Percentiles rank a stretch among this genome's conserved stretches.
Conservation (phyloP, 345 rosid genomes). For the Cardiospermum halicacabum region DNA sequence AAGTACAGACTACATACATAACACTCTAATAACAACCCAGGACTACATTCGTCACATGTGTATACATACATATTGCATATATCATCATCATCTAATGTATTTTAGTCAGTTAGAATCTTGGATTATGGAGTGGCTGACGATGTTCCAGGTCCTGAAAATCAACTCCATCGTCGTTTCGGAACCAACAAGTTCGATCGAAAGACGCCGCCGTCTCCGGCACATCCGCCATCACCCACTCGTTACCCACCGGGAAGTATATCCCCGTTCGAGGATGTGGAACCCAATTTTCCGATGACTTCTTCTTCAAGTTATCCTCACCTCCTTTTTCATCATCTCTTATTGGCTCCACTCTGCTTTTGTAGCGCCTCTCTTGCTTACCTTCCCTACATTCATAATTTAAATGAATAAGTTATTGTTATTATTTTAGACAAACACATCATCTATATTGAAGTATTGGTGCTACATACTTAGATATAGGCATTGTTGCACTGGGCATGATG, state of each 20-base stretch:
- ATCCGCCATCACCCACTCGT: constrained; percentile 55
- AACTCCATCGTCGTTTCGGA: constrained; percentile 49
- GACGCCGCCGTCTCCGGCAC: constrained; percentile 52
- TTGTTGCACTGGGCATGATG: constrained; percentile 2
- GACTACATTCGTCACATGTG: too few relatives aligned
- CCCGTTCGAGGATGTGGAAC: constrained; percentile 66
- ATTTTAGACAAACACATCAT: too few relatives aligned
- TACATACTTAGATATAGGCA: constrained; percentile 14
- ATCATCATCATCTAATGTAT: too few relatives aligned
- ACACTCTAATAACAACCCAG: too few relatives aligned
- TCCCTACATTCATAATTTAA: constrained; percentile 4
- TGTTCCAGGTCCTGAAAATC: constrained; percentile 33
- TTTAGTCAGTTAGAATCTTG: not conserved
- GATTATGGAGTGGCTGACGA: constrained; percentile 5
- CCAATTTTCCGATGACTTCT: constrained; percentile 26
- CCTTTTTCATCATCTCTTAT: not conserved
- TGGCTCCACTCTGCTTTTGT: not conserved
- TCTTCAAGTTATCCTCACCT: not conserved
- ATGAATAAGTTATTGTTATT: not conserved
- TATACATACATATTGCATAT: too few relatives aligned
- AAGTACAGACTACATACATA: too few relatives aligned
- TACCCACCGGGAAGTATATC: constrained; percentile 57
- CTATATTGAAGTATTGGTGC: too few relatives aligned
- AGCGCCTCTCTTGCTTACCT: not conserved
- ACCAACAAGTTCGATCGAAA: constrained; percentile 41